These are phyloP conservation scores for Cyphellophora attinorum DNA, from an alignment of 2,329 filamentous ascomycete genomes.

Conservation along the genomic window DNA sequence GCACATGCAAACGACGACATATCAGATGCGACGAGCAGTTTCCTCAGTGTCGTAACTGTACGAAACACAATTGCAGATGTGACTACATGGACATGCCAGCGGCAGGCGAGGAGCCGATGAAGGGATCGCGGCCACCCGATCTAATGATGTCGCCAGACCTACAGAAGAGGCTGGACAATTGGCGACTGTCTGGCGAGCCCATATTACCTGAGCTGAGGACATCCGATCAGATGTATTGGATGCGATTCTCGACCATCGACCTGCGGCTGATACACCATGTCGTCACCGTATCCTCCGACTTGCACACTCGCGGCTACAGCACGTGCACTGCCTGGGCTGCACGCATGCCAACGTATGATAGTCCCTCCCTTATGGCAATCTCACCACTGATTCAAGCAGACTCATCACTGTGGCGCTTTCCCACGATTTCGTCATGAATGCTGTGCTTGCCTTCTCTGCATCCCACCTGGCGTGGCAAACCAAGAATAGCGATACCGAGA, in stretches of 20 bases:
- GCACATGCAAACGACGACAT: slow-evolving; percentile 93
- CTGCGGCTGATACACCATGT: slow-evolving; percentile 86
- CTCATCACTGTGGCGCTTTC: slow-evolving; percentile 74
- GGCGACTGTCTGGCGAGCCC: slow-evolving; percentile 75
- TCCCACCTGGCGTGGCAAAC: slow-evolving; percentile 87
- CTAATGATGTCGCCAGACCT: slow-evolving; percentile 82
- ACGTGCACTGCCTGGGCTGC: slow-evolving; percentile 87
- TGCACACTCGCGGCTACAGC: slow-evolving; percentile 66
- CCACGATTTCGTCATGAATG: slow-evolving; percentile 86
- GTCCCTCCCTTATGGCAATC: slow-evolving; percentile 13
- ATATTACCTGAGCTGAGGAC: slow-evolving; percentile 75
- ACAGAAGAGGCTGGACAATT: slow-evolving; percentile 68
- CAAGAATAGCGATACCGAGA: slow-evolving; percentile 72
- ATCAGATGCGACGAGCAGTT: slow-evolving; percentile 97
- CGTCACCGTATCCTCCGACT: slow-evolving; percentile 72
- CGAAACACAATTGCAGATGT: slow-evolving; percentile 96
- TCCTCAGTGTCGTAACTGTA: slow-evolving; percentile 97
- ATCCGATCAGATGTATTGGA: slow-evolving; percentile 64
- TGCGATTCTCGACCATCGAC: slow-evolving; percentile 65
- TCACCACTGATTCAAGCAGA: slow-evolving; percentile 36
- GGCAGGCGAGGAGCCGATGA: slow-evolving; percentile 44
- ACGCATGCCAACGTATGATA: slow-evolving; percentile 77
- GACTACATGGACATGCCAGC: slow-evolving; percentile 87
- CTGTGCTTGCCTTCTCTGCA: slow-evolving; percentile 85
- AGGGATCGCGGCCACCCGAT: slow-evolving; percentile 44